Percentiles rank a stretch among this genome's conserved stretches.
phyloP scores from a whole-genome alignment of 352 stramenopile species.

The Phytophthora agathidicida region DNA sequence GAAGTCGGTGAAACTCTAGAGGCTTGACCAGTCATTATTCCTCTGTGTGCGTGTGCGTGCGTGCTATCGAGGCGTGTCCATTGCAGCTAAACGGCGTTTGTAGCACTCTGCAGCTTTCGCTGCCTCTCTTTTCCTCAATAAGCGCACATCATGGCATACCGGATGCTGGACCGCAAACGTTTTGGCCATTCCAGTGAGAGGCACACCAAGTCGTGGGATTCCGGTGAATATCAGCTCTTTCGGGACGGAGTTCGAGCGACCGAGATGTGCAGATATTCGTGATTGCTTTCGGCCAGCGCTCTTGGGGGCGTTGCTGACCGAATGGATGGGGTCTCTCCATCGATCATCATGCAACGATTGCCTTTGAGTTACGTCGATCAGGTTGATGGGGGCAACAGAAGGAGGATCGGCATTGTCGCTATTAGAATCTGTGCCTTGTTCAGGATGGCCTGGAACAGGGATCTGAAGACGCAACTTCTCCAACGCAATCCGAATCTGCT shows the following conservation, averaged over 20 bases:
- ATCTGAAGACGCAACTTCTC: constrained; percentile 42
- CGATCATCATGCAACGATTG: constrained; percentile 5
- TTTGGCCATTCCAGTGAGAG: constrained; percentile 51
- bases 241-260: constrained; percentile 23
- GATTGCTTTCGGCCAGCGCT: background rate
- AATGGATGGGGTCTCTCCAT: constrained; percentile 54
- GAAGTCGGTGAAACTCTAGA: too few relatives aligned
- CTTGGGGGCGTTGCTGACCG: background rate
- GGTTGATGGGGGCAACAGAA: background rate
- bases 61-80: constrained; percentile 9
- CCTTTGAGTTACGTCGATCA: background rate
- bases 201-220: constrained; percentile 50
- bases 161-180: constrained; percentile 39
- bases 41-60: background rate
- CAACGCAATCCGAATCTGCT: constrained; percentile 46
- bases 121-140: constrained; percentile 44
- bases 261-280: background rate
- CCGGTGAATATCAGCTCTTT: constrained; percentile 32
- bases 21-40: too few relatives aligned
- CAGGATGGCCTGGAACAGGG: background rate
- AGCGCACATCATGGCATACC: constrained; percentile 58
- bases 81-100: constrained; percentile 33
- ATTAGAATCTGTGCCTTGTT: background rate
- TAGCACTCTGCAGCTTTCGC: constrained; percentile 57
- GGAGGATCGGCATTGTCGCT: background rate